phyloP scores from a whole-genome alignment of 345 rosid genomes.

The Ricinus communis region DNA sequence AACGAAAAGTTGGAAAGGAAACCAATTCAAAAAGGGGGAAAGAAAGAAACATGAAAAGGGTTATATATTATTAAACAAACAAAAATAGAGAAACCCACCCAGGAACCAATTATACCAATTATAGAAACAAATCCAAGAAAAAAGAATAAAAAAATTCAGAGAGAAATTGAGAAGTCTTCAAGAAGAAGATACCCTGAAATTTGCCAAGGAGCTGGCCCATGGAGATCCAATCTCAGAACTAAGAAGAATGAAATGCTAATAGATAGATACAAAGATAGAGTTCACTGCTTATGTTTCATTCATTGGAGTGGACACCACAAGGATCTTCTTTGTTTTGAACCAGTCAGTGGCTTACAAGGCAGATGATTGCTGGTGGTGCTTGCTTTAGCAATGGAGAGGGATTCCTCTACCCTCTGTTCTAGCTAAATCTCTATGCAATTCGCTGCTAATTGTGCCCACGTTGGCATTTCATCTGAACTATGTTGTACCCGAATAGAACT shows the following conservation, averaged over 20 bases:
- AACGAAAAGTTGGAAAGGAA: not conserved
- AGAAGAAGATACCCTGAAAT: conserved; percentile 47
- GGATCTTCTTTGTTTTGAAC: not conserved
- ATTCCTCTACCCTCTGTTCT: not conserved
- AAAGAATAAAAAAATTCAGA: not conserved
- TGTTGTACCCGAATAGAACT: not conserved
- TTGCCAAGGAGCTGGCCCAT: conserved; percentile 84
- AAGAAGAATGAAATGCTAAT: too few relatives aligned
- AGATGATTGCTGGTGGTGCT: not conserved
- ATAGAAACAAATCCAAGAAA: not conserved
- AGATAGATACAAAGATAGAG: too few relatives aligned
- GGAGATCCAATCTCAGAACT: conserved; percentile 8
- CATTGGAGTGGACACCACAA: not conserved
- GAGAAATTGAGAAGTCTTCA: too few relatives aligned
- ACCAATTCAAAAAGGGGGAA: too few relatives aligned
- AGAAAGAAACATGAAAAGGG: not conserved
- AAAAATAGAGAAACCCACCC: not conserved
- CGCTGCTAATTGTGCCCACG: not conserved
- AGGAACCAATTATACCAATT: not conserved
- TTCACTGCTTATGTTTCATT: not conserved
- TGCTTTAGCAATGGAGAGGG: not conserved
- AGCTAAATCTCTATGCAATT: not conserved
- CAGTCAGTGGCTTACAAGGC: not conserved
- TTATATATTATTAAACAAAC: too few relatives aligned
- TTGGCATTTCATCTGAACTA: not conserved